These are phyloP conservation scores for Sclerotinia glacialis DNA, from an alignment of 2,329 filamentous ascomycete genomes.

Conservation along the genomic window DNA sequence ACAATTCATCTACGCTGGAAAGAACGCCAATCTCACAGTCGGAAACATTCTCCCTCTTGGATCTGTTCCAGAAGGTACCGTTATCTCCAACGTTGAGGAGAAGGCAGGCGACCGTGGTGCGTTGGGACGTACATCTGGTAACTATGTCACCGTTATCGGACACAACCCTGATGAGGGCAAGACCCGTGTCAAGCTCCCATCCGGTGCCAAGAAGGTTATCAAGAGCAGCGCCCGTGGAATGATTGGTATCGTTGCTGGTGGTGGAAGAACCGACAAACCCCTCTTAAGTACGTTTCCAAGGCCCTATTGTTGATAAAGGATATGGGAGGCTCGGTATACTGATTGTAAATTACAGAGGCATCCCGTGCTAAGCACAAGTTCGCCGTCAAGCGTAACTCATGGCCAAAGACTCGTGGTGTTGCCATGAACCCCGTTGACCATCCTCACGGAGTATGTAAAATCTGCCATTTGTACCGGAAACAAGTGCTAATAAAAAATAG, in stretches of 20 bases:
- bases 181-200: constrained; percentile 99
- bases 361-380: constrained; percentile 99
- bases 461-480: background rate
- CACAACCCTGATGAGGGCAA: constrained; percentile 99
- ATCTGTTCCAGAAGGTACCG: constrained; percentile 97
- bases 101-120: constrained; percentile 95
- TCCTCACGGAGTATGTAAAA: constrained; percentile 70
- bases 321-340: constrained; percentile 39
- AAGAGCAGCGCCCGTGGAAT: constrained; percentile 90
- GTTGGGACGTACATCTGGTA: constrained; percentile 94
- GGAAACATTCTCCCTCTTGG: constrained; percentile 95
- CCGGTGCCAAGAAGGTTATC: constrained; percentile 98
- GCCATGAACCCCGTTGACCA: constrained; percentile 99
- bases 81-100: constrained; percentile 99
- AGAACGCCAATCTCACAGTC: constrained; percentile 95
- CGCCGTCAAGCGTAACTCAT: constrained; percentile 99
- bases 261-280: constrained; percentile 99
- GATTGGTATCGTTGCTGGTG: constrained; percentile 99
- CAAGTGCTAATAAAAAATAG: constrained; percentile 45
- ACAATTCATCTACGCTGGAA: constrained; percentile 99
- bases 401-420: constrained; percentile 99
- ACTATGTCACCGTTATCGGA: constrained; percentile 97
- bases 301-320: background rate
- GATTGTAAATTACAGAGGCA: constrained; percentile 66
- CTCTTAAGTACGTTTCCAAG: constrained; percentile 70